A percentile compares a stretch with the other conserved stretches of the same genome.
phyloP scores from a whole-genome alignment of 2,329 filamentous ascomycete genomes.

The Cytospora chrysosperma region DNA sequence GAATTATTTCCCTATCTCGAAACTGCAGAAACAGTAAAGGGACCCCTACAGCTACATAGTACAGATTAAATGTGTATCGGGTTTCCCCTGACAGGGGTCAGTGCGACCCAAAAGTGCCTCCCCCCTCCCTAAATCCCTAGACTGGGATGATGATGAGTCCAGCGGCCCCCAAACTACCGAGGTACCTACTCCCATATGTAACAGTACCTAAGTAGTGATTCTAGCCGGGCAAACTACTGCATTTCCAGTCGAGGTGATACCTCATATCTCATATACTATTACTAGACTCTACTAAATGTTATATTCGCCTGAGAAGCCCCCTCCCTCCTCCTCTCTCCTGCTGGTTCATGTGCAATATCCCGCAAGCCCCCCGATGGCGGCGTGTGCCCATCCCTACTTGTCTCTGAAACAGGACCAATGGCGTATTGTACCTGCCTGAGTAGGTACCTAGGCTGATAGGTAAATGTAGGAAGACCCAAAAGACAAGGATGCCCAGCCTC shows the following conservation, averaged over 20 bases:
- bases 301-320: not conserved
- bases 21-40: not conserved
- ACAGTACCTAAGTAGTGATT: too few species aligned
- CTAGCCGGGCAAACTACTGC: too few species aligned
- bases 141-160: not conserved
- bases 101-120: not conserved
- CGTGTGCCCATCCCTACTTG: not conserved
- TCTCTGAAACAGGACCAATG: not conserved
- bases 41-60: not conserved
- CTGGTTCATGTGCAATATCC: not conserved
- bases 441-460: not conserved
- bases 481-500: not conserved
- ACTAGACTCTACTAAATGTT: not conserved
- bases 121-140: not conserved
- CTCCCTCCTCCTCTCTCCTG: not conserved
- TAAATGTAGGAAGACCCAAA: too few species aligned
- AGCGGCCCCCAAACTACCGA: conserved; percentile 10
- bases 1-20: not conserved
- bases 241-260: conserved; percentile 11
- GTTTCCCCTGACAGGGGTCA: conserved; percentile 21
- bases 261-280: not conserved
- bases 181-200: too few species aligned
- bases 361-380: not conserved
- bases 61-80: conserved; percentile 21
- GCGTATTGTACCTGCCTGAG: not conserved